A percentile compares a stretch with the other conserved stretches of the same genome.
Conservation (phyloP, 495 filamentous ascomycete genomes). For the Eremomyces bilateralis region DNA sequence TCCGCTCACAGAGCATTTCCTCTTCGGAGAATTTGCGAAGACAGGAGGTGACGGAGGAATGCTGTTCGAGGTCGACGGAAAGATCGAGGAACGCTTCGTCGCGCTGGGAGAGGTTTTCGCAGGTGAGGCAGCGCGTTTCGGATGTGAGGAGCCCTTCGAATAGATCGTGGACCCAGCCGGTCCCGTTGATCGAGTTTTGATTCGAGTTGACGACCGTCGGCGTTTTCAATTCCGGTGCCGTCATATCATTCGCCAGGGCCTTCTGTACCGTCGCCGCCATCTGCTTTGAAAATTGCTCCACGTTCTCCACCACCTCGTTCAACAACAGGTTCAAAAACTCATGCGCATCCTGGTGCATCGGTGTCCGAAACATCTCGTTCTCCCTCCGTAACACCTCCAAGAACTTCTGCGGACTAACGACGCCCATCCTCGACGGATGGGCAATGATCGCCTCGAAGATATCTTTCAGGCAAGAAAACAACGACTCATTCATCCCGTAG, state of each 20-base stretch:
- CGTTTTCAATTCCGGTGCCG: slow-evolving; percentile 4
- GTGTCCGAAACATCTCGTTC: slow-evolving; percentile 90
- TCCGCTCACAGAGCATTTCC: slow-evolving; percentile 95
- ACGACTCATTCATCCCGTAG: slow-evolving; percentile 85
- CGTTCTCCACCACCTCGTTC: slow-evolving; percentile 89
- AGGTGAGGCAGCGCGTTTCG: slow-evolving; percentile 90
- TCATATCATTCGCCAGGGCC: slow-evolving; percentile 3
- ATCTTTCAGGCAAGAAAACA: slow-evolving; percentile 86
- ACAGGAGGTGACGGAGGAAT: slow-evolving; percentile 91
- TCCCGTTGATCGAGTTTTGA: slow-evolving; percentile 9
- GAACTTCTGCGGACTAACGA: slow-evolving; percentile 84
- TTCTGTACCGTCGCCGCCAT: slow-evolving; percentile 26
- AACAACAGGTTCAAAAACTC: slow-evolving; percentile 88
- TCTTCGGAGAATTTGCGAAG: slow-evolving; percentile 89
- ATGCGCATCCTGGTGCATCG: slow-evolving; percentile 96
- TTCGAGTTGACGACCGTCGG: slow-evolving; percentile 7
- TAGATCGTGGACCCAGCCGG: slow-evolving; percentile 84
- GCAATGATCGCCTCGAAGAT: slow-evolving; percentile 84
- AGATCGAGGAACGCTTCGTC: slow-evolving; percentile 92
- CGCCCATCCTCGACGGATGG: slow-evolving; percentile 61
- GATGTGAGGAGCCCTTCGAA: slow-evolving; percentile 91
- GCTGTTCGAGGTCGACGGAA: slow-evolving; percentile 87
- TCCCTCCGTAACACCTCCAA: slow-evolving; percentile 81
- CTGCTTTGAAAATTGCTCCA: slow-evolving; percentile 49
- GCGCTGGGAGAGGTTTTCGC: slow-evolving; percentile 82